Evolutionary conservation across 345 rosid genomes (phyloP).

Genomic region (Heritiera littoralis): DNA sequence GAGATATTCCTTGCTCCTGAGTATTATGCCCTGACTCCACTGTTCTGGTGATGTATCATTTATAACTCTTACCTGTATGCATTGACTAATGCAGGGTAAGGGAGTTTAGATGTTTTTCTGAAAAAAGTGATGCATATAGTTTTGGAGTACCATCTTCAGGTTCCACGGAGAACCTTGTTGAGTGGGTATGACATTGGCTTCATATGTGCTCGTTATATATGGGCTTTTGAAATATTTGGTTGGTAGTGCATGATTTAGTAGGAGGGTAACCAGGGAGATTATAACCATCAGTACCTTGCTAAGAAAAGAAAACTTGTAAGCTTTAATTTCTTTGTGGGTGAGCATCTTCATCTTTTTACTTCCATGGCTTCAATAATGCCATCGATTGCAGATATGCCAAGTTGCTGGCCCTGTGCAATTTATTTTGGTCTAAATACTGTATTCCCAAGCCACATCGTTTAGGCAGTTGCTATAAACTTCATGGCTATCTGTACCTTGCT

Average conservation of each 20-base stretch:
- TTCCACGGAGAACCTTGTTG: conserved; percentile 58
- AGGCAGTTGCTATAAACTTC: neutral
- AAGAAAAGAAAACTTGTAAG: neutral
- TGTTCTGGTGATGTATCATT: conserved; percentile 3
- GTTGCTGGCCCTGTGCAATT: neutral
- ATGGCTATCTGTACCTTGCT: neutral
- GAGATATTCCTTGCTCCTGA: conserved; percentile 88
- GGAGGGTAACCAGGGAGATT: too few species aligned
- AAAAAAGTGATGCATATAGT: conserved; percentile 83
- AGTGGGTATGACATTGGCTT: conserved; percentile 61
- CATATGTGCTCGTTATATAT: neutral
- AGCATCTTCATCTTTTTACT: neutral
- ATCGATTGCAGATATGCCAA: neutral
- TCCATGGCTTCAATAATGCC: neutral
- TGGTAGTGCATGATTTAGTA: neutral
- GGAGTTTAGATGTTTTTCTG: conserved; percentile 85
- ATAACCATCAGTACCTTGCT: neutral
- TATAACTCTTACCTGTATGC: conserved; percentile 16
- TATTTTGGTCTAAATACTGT: neutral
- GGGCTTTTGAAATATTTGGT: neutral
- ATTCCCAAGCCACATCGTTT: neutral
- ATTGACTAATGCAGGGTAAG: conserved; percentile 55
- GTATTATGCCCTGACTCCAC: conserved; percentile 38
- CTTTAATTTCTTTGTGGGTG: neutral
- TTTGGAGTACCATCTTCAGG: conserved; percentile 71